Conservation (phyloP, 2,329 filamentous ascomycete species). For the Alternaria brassicae region DNA sequence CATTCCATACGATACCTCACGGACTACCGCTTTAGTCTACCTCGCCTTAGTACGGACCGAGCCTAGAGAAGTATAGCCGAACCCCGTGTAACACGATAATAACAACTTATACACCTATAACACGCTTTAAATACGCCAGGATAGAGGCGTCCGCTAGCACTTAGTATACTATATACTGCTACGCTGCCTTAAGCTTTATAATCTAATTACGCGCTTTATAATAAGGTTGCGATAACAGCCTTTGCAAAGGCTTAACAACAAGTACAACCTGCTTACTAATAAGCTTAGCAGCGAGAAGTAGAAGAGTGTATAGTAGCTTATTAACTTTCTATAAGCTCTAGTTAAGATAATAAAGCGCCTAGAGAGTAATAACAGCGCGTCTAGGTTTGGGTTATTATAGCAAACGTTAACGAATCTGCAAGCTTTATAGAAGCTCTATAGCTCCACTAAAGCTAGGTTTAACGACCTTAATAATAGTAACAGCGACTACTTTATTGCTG, state of each 20-base stretch:
- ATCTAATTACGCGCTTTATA: neutral
- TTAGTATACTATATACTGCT: constrained; percentile 14
- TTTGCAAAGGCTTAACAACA: neutral
- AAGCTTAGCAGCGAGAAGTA: constrained; percentile 7
- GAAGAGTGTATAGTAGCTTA: constrained; percentile 8
- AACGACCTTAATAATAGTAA: neutral
- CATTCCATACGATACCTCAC: too few relatives aligned
- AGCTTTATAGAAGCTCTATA: neutral
- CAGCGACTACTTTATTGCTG: neutral
- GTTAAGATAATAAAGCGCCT: constrained; percentile 9
- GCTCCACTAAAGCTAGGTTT: neutral
- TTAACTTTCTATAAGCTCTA: constrained; percentile 4
- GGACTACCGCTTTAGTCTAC: constrained; percentile 8
- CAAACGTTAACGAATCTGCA: constrained; percentile 6
- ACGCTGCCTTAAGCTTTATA: constrained; percentile 11
- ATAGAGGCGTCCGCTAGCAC: constrained; percentile 15
- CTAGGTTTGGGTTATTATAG: constrained; percentile 12
- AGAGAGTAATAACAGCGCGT: constrained; percentile 11
- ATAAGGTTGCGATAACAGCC: neutral
- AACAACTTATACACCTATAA: constrained; percentile 4
- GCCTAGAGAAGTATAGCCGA: too few relatives aligned
- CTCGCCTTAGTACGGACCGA: neutral
- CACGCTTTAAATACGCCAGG: constrained; percentile 5
- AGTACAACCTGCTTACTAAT: neutral
- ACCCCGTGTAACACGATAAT: neutral